phyloP scores from a whole-genome alignment of 2,329 filamentous ascomycete species.

The Cladosporium sphaerospermum region DNA sequence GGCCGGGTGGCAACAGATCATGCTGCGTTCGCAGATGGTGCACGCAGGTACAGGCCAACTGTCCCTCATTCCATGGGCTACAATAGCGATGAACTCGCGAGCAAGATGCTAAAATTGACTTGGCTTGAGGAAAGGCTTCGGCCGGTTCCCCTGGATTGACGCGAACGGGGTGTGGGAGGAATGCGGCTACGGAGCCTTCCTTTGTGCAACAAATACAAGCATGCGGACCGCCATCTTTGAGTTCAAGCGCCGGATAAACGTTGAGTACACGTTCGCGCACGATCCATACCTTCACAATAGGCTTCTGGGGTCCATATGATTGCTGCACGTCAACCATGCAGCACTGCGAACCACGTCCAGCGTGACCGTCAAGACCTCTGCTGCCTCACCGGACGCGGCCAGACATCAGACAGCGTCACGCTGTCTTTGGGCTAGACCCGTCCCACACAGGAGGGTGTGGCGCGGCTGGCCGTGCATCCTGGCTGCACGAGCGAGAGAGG shows the following conservation, averaged over 20 bases:
- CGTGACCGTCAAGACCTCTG: constrained; percentile 4
- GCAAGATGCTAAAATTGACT: constrained; percentile 5
- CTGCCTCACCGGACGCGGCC: constrained; percentile 2
- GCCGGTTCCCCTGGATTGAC: constrained; percentile 18
- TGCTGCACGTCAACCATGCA: constrained; percentile 23
- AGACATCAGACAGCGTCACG: constrained; percentile 1
- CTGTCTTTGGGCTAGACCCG: constrained; percentile 14
- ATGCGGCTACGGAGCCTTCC: constrained; percentile 18
- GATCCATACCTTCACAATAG: constrained; percentile 17
- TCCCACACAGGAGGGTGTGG: constrained; percentile 28
- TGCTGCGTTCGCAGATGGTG: constrained; percentile 29
- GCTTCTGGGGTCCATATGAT: constrained; percentile 19
- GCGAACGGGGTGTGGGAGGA: constrained; percentile 16
- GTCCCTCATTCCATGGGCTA: constrained; percentile 9
- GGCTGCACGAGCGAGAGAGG: constrained; percentile 22
- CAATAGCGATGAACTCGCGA: constrained; percentile 14
- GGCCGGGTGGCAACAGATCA: constrained; percentile 23
- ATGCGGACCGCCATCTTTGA: constrained; percentile 2
- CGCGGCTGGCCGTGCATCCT: constrained; percentile 25
- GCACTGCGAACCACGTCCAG: constrained; percentile 1
- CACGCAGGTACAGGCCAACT: constrained; percentile 23
- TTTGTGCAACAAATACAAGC: constrained; percentile 12
- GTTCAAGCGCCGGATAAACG: constrained; percentile 10
- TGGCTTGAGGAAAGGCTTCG: constrained; percentile 14
- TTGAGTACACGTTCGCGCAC: constrained; percentile 15